Evolutionary conservation across 768 basidiomycete species (phyloP).

Genomic region (Trametes coccinea): DNA sequence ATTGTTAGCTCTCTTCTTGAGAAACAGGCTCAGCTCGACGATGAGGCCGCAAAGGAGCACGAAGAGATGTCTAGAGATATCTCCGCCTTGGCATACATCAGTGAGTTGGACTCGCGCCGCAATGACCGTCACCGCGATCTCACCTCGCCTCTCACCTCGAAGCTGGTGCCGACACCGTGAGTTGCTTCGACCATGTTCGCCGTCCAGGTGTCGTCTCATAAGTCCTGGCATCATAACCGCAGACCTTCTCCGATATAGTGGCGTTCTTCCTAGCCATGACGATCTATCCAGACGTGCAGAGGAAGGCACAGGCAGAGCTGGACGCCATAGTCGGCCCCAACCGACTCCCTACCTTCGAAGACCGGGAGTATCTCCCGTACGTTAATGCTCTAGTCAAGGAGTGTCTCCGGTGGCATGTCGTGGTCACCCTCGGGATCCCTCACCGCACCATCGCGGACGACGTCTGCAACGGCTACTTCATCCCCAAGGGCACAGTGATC

Average conservation of each 20-base stretch:
- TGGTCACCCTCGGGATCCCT: slow-evolving; percentile 25
- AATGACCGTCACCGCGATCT: neutral
- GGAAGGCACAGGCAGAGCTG: slow-evolving; percentile 31
- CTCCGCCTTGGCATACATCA: slow-evolving; percentile 1
- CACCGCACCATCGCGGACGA: slow-evolving; percentile 25
- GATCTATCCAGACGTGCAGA: slow-evolving; percentile 29
- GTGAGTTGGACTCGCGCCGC: neutral
- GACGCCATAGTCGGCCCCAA: slow-evolving; percentile 29
- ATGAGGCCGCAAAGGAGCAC: neutral
- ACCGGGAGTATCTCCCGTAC: slow-evolving; percentile 28
- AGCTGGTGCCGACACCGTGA: slow-evolving; percentile 61
- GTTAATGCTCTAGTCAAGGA: slow-evolving; percentile 30
- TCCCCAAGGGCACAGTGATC: slow-evolving; percentile 33
- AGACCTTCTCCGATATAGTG: slow-evolving; percentile 29
- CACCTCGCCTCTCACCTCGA: neutral
- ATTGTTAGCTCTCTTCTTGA: slow-evolving; percentile 4
- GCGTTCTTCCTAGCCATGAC: slow-evolving; percentile 36
- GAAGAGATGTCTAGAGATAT: neutral
- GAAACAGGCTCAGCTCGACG: neutral
- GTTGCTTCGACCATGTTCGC: neutral
- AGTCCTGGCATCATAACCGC: neutral
- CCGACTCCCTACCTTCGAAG: slow-evolving; percentile 30
- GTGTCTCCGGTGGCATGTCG: slow-evolving; percentile 28
- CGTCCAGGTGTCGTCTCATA: no score
- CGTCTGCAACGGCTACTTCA: slow-evolving; percentile 26